phyloP scores from a whole-genome alignment of 2,329 filamentous ascomycete species.

The Nemania diffusa region DNA sequence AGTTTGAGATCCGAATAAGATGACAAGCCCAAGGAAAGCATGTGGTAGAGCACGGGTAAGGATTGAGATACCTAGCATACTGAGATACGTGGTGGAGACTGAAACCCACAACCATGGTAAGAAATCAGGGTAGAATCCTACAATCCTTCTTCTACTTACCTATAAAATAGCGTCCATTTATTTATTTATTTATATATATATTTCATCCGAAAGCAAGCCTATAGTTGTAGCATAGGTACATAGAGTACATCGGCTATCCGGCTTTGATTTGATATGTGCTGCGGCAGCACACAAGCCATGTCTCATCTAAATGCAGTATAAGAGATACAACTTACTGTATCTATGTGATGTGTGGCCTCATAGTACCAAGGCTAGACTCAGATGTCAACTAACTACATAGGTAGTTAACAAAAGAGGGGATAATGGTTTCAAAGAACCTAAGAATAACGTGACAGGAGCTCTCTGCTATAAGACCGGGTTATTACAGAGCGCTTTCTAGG shows the following conservation, averaged over 20 bases:
- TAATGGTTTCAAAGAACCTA: background rate
- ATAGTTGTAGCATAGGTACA: too few species aligned
- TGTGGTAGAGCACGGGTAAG: background rate
- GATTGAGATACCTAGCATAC: background rate
- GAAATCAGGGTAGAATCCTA: background rate
- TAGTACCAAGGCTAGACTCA: background rate
- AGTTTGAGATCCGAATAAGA: background rate
- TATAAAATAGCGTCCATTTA: background rate
- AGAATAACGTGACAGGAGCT: background rate
- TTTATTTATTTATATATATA: too few species aligned
- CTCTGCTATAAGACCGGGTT: background rate
- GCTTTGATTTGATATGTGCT: background rate
- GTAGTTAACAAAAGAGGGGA: background rate
- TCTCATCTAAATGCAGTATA: conserved; percentile 7
- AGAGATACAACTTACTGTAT: background rate
- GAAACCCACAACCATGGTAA: background rate
- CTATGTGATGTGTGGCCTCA: background rate
- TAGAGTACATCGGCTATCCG: background rate
- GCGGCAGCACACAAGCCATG: conserved; percentile 7
- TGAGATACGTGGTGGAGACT: background rate
- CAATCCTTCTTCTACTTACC: too few species aligned
- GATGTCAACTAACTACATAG: background rate
- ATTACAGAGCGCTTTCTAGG: background rate
- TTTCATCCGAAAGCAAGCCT: too few species aligned
- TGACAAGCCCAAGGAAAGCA: background rate